phyloP scores from a whole-genome alignment of 768 basidiomycete genomes.

The Pleurotus citrinopileatus region DNA sequence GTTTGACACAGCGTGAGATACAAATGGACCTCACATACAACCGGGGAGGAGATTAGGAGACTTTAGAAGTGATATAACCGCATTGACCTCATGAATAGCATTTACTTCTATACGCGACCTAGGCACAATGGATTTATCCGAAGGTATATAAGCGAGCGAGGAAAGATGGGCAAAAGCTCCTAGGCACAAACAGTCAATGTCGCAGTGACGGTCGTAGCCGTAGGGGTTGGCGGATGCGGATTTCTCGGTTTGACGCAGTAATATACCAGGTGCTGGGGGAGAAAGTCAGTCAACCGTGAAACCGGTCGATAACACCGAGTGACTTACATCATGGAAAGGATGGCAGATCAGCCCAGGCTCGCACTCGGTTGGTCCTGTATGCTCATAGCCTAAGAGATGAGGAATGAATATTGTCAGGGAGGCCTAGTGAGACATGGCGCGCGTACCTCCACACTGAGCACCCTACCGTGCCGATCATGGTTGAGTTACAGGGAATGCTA shows the following conservation, averaged over 20 bases:
- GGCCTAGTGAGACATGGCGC: not conserved
- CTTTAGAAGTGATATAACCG: too few species aligned
- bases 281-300: not conserved
- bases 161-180: too few species aligned
- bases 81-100: too few species aligned
- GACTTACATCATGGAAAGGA: not conserved
- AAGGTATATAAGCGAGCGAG: too few species aligned
- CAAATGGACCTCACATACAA: not conserved
- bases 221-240: not conserved
- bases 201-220: not conserved
- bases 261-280: not conserved
- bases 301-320: not conserved
- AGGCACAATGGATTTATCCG: too few species aligned
- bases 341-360: not conserved
- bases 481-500: not conserved
- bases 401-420: not conserved
- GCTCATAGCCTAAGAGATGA: not conserved
- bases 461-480: not conserved
- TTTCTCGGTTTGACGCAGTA: not conserved
- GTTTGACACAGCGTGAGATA: not conserved
- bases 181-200: conserved; percentile 6
- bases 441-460: not conserved
- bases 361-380: not conserved
- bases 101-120: too few species aligned
- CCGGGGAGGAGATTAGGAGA: not conserved